Percentiles rank a stretch among this genome's conserved stretches.
Conservation (phyloP, 2,329 filamentous ascomycete genomes). For the Coniochaeta hoffmannii region DNA sequence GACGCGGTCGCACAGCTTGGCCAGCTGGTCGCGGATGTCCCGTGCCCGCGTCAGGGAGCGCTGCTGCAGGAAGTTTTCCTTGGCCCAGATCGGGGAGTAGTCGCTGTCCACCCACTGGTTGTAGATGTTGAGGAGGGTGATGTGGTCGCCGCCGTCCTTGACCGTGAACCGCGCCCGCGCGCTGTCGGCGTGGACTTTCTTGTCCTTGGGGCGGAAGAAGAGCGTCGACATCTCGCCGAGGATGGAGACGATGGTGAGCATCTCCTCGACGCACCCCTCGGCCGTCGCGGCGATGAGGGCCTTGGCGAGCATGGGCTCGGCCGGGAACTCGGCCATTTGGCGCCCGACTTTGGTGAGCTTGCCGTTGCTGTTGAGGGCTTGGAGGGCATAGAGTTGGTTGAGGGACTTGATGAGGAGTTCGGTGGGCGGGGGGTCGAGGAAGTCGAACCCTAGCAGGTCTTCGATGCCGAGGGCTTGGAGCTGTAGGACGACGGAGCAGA, state of each 20-base stretch:
- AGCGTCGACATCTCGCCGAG: slow-evolving; percentile 79
- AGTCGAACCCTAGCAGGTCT: slow-evolving; percentile 88
- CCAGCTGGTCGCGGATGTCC: slow-evolving; percentile 87
- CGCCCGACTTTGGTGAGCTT: slow-evolving; percentile 85
- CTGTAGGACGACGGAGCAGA: slow-evolving; percentile 76
- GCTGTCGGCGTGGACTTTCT: slow-evolving; percentile 91
- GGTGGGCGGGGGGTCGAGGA: slow-evolving; percentile 87
- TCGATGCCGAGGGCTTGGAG: slow-evolving; percentile 89
- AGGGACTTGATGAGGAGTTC: slow-evolving; percentile 84
- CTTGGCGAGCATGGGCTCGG: slow-evolving; percentile 86
- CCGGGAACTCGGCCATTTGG: slow-evolving; percentile 93
- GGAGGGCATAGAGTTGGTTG: slow-evolving; percentile 85
- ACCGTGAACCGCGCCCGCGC: slow-evolving; percentile 83
- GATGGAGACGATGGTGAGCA: slow-evolving; percentile 92
- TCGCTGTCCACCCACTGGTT: slow-evolving; percentile 93
- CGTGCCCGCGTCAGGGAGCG: slow-evolving; percentile 80
- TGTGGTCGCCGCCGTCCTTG: slow-evolving; percentile 84
- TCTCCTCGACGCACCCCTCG: slow-evolving; percentile 87
- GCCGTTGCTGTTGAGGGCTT: slow-evolving; percentile 81
- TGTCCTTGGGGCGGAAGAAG: slow-evolving; percentile 94
- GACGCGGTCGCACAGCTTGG: slow-evolving; percentile 80
- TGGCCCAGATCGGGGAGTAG: slow-evolving; percentile 79
- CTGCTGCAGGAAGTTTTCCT: slow-evolving; percentile 91
- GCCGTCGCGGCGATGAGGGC: slow-evolving; percentile 82
- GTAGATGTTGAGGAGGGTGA: slow-evolving; percentile 86